Conservation (phyloP, 331 rosid genomes). For the Acacia concinna region DNA sequence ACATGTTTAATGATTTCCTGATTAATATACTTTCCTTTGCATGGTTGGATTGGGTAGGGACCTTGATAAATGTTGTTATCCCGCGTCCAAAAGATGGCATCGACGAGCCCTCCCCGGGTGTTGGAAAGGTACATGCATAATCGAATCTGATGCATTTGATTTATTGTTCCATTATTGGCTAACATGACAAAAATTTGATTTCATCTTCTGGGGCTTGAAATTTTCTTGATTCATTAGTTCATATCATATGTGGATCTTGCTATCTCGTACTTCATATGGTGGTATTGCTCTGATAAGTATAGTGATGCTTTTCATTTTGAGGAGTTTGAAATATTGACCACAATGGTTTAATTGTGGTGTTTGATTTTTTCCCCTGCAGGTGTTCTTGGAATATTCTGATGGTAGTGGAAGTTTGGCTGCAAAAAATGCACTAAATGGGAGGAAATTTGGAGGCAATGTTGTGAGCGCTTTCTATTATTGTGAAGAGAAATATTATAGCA, state of each 20-base stretch:
- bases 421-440: slow-evolving; percentile 61
- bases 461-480: slow-evolving; percentile 66
- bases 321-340: not conserved
- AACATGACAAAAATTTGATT: not conserved
- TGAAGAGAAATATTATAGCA: slow-evolving; percentile 55
- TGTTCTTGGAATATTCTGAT: slow-evolving; percentile 76
- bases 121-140: slow-evolving; percentile 64
- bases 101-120: slow-evolving; percentile 52
- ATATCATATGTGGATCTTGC: not conserved
- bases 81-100: slow-evolving; percentile 55
- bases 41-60: slow-evolving; percentile 45
- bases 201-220: not conserved
- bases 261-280: not conserved
- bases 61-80: slow-evolving; percentile 65
- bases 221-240: not conserved
- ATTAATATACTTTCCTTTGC: slow-evolving; percentile 17
- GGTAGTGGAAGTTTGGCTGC: slow-evolving; percentile 51
- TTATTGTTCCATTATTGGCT: slow-evolving; percentile 5
- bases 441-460: slow-evolving; percentile 70
- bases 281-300: not conserved
- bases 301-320: not conserved
- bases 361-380: slow-evolving; percentile 50
- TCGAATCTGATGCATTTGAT: slow-evolving; percentile 20
- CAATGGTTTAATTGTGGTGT: slow-evolving; percentile 2
- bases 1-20: not conserved